Conservation (phyloP, 805 yeast genomes). For the Vanderwaltozyma tropicalis region DNA sequence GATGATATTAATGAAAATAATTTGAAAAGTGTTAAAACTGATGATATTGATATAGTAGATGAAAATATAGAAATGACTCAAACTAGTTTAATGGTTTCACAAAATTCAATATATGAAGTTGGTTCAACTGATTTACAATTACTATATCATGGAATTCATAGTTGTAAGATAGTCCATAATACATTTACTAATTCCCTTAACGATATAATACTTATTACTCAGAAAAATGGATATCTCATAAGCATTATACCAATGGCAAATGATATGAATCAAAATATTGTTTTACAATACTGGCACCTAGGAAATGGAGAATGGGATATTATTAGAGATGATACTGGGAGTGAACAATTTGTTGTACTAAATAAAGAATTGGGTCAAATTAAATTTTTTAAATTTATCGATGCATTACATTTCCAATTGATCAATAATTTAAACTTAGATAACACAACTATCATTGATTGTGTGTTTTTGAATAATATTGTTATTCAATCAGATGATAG, state of each 20-base stretch:
- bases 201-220: constrained; percentile 10
- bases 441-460: constrained; percentile 9
- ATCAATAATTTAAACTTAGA: constrained; percentile 16
- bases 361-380: constrained; percentile 8
- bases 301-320: constrained; percentile 14
- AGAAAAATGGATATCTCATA: constrained; percentile 11
- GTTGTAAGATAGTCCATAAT: constrained; percentile 9
- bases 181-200: not conserved
- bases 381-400: constrained; percentile 16
- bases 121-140: constrained; percentile 7
- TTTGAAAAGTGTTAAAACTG: not conserved
- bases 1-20: not conserved
- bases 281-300: constrained; percentile 18
- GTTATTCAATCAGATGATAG: not conserved
- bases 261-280: constrained; percentile 1
- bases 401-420: constrained; percentile 10
- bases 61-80: not conserved
- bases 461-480: constrained; percentile 12
- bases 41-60: not conserved
- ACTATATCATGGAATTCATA: constrained; percentile 11
- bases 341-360: constrained; percentile 10
- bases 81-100: constrained; percentile 8
- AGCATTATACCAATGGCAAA: constrained; percentile 8
- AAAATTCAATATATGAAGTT: constrained; percentile 8
- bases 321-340: constrained; percentile 4